Conservation (phyloP, 1,284 basidiomycete species). For the Fomitopsis betulina region DNA sequence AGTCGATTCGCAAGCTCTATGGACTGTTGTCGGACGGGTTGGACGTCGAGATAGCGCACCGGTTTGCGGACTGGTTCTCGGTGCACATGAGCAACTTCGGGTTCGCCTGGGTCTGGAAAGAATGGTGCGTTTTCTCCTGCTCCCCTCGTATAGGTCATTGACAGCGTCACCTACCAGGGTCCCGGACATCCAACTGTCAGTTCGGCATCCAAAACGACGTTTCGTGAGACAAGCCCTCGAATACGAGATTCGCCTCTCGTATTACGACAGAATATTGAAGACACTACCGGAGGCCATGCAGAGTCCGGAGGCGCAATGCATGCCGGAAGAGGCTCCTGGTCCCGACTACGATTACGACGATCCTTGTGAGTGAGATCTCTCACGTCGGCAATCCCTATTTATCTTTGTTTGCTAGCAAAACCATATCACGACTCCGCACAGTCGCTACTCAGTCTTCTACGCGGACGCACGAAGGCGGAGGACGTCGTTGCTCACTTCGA, state of each 20-base stretch:
- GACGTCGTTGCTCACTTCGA: constrained; percentile 80
- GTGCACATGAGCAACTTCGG: constrained; percentile 97
- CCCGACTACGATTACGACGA: constrained; percentile 85
- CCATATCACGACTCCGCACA: constrained; percentile 79
- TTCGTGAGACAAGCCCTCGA: constrained; percentile 90
- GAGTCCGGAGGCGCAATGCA: constrained; percentile 55
- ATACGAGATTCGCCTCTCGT: constrained; percentile 88
- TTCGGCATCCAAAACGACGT: constrained; percentile 78
- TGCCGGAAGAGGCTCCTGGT: constrained; percentile 74
- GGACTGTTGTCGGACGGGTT: constrained; percentile 71
- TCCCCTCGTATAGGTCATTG: background rate
- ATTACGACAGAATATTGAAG: constrained; percentile 90
- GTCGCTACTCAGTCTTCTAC: constrained; percentile 78
- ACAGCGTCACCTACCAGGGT: constrained; percentile 52
- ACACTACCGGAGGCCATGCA: constrained; percentile 85
- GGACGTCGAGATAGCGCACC: constrained; percentile 78
- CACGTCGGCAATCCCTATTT: background rate
- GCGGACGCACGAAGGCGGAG: constrained; percentile 71
- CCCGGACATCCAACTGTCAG: constrained; percentile 71
- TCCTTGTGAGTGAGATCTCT: constrained; percentile 25
- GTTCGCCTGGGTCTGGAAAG: constrained; percentile 99
- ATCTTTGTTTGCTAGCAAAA: constrained; percentile 43
- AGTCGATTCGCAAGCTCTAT: constrained; percentile 89
- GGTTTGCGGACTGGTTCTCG: constrained; percentile 94
- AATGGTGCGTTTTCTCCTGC: constrained; percentile 68